phyloP scores from a whole-genome alignment of 805 yeast species.

The Candida mattraensis region DNA sequence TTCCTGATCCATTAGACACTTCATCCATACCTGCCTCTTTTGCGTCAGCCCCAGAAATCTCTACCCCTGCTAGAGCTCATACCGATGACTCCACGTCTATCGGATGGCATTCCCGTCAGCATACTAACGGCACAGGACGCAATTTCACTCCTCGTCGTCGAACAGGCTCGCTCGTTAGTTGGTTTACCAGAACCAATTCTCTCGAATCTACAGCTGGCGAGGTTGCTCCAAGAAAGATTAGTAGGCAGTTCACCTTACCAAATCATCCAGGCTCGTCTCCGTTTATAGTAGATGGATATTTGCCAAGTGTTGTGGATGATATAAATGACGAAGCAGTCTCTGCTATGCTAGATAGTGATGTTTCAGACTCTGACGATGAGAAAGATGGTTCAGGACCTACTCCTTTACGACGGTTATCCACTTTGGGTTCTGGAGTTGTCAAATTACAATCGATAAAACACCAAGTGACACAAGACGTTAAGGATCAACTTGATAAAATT shows the following conservation, averaged over 20 bases:
- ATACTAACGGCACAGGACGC: no score
- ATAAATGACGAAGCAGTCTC: constrained; percentile 21
- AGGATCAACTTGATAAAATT: constrained; percentile 21
- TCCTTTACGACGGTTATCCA: background rate
- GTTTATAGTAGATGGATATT: constrained; percentile 13
- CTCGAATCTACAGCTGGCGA: no score
- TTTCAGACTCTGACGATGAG: constrained; percentile 9
- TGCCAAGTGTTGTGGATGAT: constrained; percentile 13
- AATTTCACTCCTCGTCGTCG: no score
- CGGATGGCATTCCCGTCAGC: no score
- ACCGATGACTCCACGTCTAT: no score
- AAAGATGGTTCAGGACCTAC: constrained; percentile 3
- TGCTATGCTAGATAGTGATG: constrained; percentile 15
- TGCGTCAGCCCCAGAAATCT: no score
- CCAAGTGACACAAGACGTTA: constrained; percentile 20
- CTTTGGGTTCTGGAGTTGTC: constrained; percentile 5
- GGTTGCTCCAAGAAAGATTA: constrained; percentile 9
- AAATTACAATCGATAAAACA: constrained; percentile 15
- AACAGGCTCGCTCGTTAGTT: no score
- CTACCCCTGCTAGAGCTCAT: no score
- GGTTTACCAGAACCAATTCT: no score
- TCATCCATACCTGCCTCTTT: no score
- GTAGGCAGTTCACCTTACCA: constrained; percentile 18
- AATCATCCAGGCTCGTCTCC: constrained; percentile 13
- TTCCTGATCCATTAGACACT: no score